Conservation (phyloP, 2,329 filamentous ascomycete genomes). For the Cercospora sp. region DNA sequence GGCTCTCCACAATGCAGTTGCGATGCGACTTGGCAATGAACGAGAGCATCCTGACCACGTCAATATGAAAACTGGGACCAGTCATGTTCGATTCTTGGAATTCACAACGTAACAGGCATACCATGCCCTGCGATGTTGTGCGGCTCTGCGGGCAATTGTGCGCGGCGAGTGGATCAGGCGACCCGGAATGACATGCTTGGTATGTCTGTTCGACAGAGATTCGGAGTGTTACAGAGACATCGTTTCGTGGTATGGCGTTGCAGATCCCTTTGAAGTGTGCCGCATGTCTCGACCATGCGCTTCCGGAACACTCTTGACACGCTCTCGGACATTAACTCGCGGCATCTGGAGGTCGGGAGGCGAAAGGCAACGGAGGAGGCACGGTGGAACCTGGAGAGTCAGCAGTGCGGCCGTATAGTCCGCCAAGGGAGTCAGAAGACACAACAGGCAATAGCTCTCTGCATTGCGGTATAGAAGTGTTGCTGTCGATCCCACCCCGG, state of each 20-base stretch:
- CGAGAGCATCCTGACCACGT: constrained; percentile 12
- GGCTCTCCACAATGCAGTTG: constrained; percentile 1
- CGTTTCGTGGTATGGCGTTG: not conserved
- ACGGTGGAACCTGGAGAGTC: not conserved
- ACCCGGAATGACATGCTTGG: not conserved
- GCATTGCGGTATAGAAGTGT: not conserved
- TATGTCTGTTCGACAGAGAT: not conserved
- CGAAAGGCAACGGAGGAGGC: not conserved
- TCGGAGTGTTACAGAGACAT: constrained; percentile 3
- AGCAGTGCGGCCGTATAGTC: not conserved
- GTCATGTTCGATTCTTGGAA: not conserved
- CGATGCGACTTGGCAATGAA: constrained; percentile 11
- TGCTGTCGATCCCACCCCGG: not conserved
- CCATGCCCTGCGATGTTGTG: not conserved
- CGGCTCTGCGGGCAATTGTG: constrained; percentile 1
- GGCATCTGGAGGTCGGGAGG: not conserved
- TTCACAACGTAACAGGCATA: constrained; percentile 1
- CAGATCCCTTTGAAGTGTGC: constrained; percentile 3
- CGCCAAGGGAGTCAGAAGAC: constrained; percentile 1
- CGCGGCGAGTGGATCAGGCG: constrained; percentile 1
- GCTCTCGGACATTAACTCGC: not conserved
- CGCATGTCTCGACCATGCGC: constrained; percentile 7
- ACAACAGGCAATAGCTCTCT: not conserved
- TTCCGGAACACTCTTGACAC: not conserved
- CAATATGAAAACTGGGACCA: constrained; percentile 15